Base-by-base conservation (phyloP, 2,329 filamentous ascomycete species). In the Hypocreales sp. region DNA sequence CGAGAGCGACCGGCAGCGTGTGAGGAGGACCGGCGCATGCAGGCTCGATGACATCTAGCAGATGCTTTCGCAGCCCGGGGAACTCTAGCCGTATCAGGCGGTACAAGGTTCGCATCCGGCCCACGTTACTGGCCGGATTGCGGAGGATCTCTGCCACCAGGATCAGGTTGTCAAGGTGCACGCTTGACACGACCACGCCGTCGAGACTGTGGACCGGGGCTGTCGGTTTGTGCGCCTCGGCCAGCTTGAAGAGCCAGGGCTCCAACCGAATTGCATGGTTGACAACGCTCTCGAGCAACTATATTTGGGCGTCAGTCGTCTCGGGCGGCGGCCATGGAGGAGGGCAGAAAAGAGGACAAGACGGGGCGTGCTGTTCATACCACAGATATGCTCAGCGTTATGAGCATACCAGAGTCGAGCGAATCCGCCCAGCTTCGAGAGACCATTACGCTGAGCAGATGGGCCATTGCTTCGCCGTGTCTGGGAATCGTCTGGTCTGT, bases 261-360 rank as follows among this genome's bases (percentile, higher is more conserved):
- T 35, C 28, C 4, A 39, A 35, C n/a, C 37, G 33, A 25, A 48
- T 42, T 5, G 31, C 35, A 6, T 38, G 37, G 17, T 46, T 48
- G 15, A 35, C 38, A 11, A 53, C 41, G 23, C 46, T 49, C 23
- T 53, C 49, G 8, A 48, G 32, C 10, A 51, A 33, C 48, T 52
- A 14, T n/a, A n/a, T n/a, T n/a, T n/a, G n/a, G n/a, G n/a, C n/a
- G n/a, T n/a, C n/a, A n/a, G n/a, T n/a, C n/a, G n/a, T n/a, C n/a
- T n/a, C n/a, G n/a, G n/a, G n/a, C n/a, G n/a, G n/a, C n/a, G n/a
- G n/a, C n/a, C n/a, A n/a, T n/a, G n/a, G n/a, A n/a, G n/a, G n/a
- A n/a, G n/a, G n/a, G n/a, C n/a, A n/a, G n/a, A n/a, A n/a, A n/a
- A n/a, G n/a, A n/a, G n/a, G n/a, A n/a, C n/a, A n/a, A n/a, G n/a